A percentile compares a stretch with the other conserved stretches of the same genome.
phyloP scores from a whole-genome alignment of 495 filamentous ascomycete genomes.

The Penicillium odoratum region DNA sequence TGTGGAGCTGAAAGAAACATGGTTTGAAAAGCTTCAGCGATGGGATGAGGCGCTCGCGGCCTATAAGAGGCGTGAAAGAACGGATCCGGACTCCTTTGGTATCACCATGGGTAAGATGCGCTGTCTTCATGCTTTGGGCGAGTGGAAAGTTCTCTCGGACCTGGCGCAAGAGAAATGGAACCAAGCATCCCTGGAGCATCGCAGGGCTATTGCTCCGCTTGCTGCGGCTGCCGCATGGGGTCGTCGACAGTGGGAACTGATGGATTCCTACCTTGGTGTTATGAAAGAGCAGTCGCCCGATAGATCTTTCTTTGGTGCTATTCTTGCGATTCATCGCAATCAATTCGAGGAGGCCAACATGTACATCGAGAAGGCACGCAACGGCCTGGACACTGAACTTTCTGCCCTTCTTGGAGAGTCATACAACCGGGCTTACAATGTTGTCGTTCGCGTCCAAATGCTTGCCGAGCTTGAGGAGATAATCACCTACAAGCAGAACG shows the following conservation, averaged over 20 bases:
- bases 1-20: conserved; percentile 91
- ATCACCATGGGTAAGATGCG: conserved; percentile 99
- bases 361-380: conserved; percentile 88
- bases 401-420: conserved; percentile 93
- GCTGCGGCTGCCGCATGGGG: conserved; percentile 98
- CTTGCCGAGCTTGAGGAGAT: conserved; percentile 97
- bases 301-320: conserved; percentile 94
- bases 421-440: conserved; percentile 93
- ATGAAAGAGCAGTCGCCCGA: conserved; percentile 94
- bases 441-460: conserved; percentile 97
- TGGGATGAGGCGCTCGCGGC: conserved; percentile 98
- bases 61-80: conserved; percentile 75
- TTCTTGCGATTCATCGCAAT: conserved; percentile 89
- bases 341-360: conserved; percentile 83
- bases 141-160: conserved; percentile 89
- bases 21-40: conserved; percentile 96
- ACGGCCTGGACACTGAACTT: conserved; percentile 91
- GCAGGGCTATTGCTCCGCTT: conserved; percentile 83
- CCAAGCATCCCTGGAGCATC: conserved; percentile 78
- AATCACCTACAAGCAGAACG: conserved; percentile 91
- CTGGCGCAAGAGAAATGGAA: conserved; percentile 92
- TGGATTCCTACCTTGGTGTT: conserved; percentile 92
- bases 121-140: conserved; percentile 92
- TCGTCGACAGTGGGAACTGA: conserved; percentile 90
- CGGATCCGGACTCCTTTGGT: conserved; percentile 76